Evolutionary conservation across 2,329 filamentous ascomycete genomes (phyloP), one percentile per base, ranked within the genome.

Genomic region (Penicillium sumatraense): DNA sequence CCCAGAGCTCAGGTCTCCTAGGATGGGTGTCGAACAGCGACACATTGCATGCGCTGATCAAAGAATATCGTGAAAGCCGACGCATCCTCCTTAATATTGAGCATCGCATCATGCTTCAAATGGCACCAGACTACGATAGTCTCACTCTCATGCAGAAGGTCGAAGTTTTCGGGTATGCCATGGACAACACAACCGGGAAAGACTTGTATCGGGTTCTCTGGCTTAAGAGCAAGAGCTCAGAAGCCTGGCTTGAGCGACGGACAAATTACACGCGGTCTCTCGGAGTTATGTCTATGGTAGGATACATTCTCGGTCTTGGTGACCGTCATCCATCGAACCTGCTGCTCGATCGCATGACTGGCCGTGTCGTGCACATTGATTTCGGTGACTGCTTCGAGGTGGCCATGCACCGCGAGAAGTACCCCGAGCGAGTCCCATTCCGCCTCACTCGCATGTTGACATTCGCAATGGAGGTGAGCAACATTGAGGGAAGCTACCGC

Each of bases 271-370:
- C 95, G 16, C 89, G 95, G 54, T 98, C 93, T 1, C 82, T 99
- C 2, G 95, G 91, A 65, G 95, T 99, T 68, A 99, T 99, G 95
- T 97, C 92, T n/a, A 99, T 99, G 92, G 95, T 98, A n/a, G 95
- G 95, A 60, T 99, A 99, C 75, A 98, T 99, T 62, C 86, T 99
- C 20, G 96, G 95, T 57, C 82, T 99, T 13, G 95, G 95, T 51
- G 95, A 99, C 78, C 88, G 96, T 45, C 95, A 99, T 77, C 96
- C 96, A 33, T 97, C 92, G 57, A 99, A 99, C 74, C 79, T 99
- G 68, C 96, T 99, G 89, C 88, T 99, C 36, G 95, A 99, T 74
- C 89, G 92, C 35, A 87, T 96, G 58, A 98, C 93, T 1, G 95
- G 95, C 71, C 96, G 96, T 80, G 95, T 99, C 60, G 89, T 99